Percentiles rank a stretch among this genome's conserved stretches.
Evolutionary conservation across 176 grass and related monocot genomes (phyloP).

Genomic region (Musa acuminata): DNA sequence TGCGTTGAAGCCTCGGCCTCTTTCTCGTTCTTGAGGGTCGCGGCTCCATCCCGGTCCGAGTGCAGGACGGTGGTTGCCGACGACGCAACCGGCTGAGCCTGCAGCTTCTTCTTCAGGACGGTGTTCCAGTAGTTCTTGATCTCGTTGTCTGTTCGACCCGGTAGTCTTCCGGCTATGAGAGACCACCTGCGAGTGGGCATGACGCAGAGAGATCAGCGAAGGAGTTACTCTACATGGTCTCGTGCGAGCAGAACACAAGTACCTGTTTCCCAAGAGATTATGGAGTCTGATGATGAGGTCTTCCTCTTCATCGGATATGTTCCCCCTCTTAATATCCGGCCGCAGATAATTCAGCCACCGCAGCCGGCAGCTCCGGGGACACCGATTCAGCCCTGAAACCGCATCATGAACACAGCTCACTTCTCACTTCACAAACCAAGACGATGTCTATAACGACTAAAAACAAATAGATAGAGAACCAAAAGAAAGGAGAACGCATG

Average conservation of each 20-base stretch:
- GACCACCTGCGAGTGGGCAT: background rate
- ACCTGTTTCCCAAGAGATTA: conserved; percentile 16
- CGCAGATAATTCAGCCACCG: conserved; percentile 17
- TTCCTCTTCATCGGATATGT: conserved; percentile 11
- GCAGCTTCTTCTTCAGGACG: background rate
- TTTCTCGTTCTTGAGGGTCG: no score
- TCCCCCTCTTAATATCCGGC: conserved; percentile 15
- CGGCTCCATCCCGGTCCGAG: background rate
- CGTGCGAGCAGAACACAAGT: background rate
- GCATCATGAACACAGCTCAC: background rate
- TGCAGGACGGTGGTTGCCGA: background rate
- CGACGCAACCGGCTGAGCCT: background rate
- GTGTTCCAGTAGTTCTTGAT: conserved; percentile 8
- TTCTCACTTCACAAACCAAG: no score
- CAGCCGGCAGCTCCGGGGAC: background rate
- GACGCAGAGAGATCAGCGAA: background rate
- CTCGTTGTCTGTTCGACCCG: conserved; percentile 1
- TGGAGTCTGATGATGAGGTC: conserved; percentile 16
- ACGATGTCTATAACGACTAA: no score
- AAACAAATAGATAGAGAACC: no score
- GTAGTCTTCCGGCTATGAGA: conserved; percentile 4
- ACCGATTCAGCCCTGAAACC: background rate
- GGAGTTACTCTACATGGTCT: background rate
- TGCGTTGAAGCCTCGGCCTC: no score
- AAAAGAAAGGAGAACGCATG: no score